Conservation (phyloP, 768 basidiomycete genomes). For the Tylopilus intermedius region DNA sequence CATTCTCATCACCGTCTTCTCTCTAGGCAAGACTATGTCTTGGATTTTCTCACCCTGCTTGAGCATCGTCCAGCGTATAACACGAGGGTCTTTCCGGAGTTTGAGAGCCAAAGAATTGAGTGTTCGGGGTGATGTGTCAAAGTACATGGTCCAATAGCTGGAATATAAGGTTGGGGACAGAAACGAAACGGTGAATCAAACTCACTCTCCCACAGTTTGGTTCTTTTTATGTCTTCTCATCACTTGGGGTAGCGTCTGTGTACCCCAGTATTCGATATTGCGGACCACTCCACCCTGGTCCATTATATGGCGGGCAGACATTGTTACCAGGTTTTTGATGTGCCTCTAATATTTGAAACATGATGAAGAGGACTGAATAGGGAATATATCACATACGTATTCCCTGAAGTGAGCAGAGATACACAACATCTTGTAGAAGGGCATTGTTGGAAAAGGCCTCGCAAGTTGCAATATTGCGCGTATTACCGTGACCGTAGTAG, state of each 20-base stretch:
- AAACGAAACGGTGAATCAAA: conserved; percentile 18
- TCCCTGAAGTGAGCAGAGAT: conserved; percentile 70
- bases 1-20: conserved; percentile 36
- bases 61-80: conserved; percentile 76
- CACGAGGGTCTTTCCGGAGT: conserved; percentile 75
- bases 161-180: conserved; percentile 4
- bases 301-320: conserved; percentile 68
- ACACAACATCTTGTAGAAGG: conserved; percentile 83
- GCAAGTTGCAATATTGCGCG: background rate
- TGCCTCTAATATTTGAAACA: conserved; percentile 44
- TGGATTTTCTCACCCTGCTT: conserved; percentile 73
- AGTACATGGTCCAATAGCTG: conserved; percentile 90
- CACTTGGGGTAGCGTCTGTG: conserved; percentile 63
- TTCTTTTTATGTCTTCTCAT: conserved; percentile 61
- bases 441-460: conserved; percentile 46
- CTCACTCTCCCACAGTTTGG: conserved; percentile 72
- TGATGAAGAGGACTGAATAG: background rate
- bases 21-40: conserved; percentile 54
- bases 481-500: no score
- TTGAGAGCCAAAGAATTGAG: conserved; percentile 59
- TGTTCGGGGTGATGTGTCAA: conserved; percentile 76
- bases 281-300: conserved; percentile 77
- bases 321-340: conserved; percentile 69
- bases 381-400: conserved; percentile 50
- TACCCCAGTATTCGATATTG: conserved; percentile 71